A percentile compares a stretch with the other conserved stretches of the same genome.
Conservation (phyloP, 441 rosid genomes). For the Populus hybrid region DNA sequence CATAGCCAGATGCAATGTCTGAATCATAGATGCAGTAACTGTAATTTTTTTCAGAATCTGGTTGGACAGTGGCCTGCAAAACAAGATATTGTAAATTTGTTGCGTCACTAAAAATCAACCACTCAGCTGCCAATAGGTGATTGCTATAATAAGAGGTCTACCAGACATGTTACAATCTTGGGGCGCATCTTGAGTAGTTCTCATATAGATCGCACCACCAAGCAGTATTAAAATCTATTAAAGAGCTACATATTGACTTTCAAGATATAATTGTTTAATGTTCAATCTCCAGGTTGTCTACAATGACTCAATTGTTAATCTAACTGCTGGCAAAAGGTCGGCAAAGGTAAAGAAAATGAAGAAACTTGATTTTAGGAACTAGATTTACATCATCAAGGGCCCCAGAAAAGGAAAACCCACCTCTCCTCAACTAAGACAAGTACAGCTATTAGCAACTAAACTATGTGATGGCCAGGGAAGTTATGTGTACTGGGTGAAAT, state of each 20-base stretch:
- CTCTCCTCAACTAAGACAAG: neutral
- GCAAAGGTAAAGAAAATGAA: neutral
- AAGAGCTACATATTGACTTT: neutral
- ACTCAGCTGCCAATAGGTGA: neutral
- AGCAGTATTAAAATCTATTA: neutral
- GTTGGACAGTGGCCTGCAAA: slow-evolving; percentile 52
- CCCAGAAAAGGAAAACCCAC: neutral
- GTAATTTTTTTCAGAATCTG: slow-evolving; percentile 46
- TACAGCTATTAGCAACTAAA: neutral
- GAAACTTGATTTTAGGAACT: neutral
- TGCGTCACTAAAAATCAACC: slow-evolving; percentile 7
- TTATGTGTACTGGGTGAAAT: neutral
- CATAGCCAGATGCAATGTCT: slow-evolving; percentile 75
- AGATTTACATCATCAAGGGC: neutral
- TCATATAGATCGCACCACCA: neutral
- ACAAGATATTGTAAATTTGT: slow-evolving; percentile 10
- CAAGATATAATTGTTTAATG: neutral
- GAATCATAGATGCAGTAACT: slow-evolving; percentile 68
- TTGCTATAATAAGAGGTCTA: neutral
- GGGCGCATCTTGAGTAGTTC: neutral
- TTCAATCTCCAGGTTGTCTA: neutral
- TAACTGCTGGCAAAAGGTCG: neutral
- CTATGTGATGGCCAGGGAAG: neutral
- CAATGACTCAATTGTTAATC: neutral
- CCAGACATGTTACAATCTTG: neutral